These are phyloP conservation scores for Phytophthora cajani DNA, from an alignment of 352 stramenopile species.

Conservation along the genomic window DNA sequence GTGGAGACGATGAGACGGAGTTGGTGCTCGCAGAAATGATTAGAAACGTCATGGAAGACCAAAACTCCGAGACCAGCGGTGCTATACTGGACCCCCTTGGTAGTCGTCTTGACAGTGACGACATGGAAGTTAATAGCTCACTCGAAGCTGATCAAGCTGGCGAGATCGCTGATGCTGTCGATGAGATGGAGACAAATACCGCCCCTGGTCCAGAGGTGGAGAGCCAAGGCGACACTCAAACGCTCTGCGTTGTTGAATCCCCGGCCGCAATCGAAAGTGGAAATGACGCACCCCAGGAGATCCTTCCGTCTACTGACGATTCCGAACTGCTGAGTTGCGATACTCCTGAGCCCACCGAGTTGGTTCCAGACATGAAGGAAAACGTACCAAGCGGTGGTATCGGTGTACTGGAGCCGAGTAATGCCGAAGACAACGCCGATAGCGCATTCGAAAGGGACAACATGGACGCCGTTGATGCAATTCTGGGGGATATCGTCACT, in stretches of 20 bases:
- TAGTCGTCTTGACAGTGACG: neutral
- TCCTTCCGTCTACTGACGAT: neutral
- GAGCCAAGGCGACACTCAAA: neutral
- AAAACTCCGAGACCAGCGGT: neutral
- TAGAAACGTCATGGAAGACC: neutral
- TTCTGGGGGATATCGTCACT: conserved; percentile 11
- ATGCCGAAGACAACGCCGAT: neutral
- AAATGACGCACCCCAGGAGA: neutral
- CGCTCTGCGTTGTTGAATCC: neutral
- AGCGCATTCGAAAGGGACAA: neutral
- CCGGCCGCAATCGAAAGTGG: neutral
- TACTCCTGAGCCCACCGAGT: neutral
- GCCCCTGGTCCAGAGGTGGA: neutral
- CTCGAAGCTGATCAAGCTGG: neutral
- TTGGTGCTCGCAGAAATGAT: conserved; percentile 9
- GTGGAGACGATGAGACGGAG: neutral
- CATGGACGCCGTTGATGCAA: neutral
- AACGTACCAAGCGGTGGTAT: neutral
- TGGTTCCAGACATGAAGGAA: neutral
- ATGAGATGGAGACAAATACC: neutral
- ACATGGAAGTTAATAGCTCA: neutral
- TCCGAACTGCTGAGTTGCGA: neutral
- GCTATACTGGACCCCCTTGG: neutral
- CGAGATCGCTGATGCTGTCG: neutral
- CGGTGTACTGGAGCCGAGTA: neutral